Percentiles rank a stretch among this genome's conserved stretches.
These are phyloP conservation scores for Fraxinus sp. DNA, from an alignment of 305 asterid species.

Conservation along the genomic window DNA sequence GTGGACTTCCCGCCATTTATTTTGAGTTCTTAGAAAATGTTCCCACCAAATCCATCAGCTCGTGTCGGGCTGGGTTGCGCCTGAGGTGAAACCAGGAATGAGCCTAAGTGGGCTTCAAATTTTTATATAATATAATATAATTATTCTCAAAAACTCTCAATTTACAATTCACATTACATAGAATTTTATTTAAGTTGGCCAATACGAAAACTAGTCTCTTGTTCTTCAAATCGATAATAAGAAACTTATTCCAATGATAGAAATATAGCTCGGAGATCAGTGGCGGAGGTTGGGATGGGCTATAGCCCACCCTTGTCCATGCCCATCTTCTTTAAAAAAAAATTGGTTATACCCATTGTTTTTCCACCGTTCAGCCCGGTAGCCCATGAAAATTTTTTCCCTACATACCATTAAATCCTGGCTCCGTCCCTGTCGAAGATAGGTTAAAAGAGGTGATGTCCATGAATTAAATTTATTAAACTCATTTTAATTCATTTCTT, in stretches of 20 bases:
- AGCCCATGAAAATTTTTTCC: no score
- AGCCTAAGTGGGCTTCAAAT: not conserved
- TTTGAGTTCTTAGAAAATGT: not conserved
- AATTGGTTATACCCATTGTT: no score
- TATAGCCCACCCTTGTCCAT: no score
- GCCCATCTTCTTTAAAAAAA: no score
- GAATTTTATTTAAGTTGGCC: no score
- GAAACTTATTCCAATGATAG: not conserved
- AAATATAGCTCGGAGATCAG: not conserved
- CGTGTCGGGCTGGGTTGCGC: not conserved
- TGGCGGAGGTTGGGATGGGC: no score
- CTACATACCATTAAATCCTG: no score
- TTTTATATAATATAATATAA: not conserved
- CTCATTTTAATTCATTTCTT: not conserved
- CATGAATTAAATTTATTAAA: not conserved
- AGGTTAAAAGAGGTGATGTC: not conserved
- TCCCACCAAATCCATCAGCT: not conserved
- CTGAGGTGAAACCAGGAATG: not conserved
- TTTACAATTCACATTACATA: not conserved
- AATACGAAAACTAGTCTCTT: not conserved
- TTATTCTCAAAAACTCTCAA: not conserved
- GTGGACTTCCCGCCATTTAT: conserved; percentile 37
- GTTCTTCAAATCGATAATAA: not conserved
- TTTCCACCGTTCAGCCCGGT: no score
- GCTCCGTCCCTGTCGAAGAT: no score